A percentile compares a stretch with the other conserved stretches of the same genome.
Conservation (phyloP, 495 filamentous ascomycete species). For the Trichoderma erinaceum region DNA sequence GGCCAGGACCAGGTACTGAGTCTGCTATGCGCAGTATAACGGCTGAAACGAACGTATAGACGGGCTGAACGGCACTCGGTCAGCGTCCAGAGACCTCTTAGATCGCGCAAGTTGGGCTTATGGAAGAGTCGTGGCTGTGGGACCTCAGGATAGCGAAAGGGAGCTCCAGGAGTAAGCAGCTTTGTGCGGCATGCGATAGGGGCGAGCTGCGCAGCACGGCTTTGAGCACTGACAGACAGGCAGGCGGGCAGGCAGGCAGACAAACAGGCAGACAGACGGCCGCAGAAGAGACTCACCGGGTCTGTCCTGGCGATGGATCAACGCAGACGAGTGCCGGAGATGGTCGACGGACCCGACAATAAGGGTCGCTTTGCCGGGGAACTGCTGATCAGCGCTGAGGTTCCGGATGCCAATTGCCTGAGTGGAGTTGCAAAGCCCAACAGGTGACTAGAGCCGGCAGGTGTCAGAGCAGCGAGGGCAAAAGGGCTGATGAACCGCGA, state of each 20-base stretch:
- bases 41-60: too few species aligned
- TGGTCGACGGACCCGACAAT: conserved; percentile 7
- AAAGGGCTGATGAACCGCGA: neutral
- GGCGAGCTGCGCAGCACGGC: too few species aligned
- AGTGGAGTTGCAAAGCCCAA: neutral
- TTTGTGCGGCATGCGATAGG: too few species aligned
- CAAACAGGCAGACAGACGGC: neutral
- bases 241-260: neutral
- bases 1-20: too few species aligned
- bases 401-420: neutral
- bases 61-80: too few species aligned
- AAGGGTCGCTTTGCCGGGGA: neutral
- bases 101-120: too few species aligned
- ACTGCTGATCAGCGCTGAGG: conserved; percentile 11
- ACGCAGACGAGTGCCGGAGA: neutral
- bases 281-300: neutral
- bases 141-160: too few species aligned
- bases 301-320: neutral
- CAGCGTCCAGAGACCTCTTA: too few species aligned
- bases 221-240: too few species aligned
- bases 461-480: neutral
- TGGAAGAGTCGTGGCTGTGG: too few species aligned
- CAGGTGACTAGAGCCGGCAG: neutral
- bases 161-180: too few species aligned
- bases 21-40: too few species aligned